Conservation (phyloP, 495 filamentous ascomycete species). For the Penicillium macrosclerotiorum region DNA sequence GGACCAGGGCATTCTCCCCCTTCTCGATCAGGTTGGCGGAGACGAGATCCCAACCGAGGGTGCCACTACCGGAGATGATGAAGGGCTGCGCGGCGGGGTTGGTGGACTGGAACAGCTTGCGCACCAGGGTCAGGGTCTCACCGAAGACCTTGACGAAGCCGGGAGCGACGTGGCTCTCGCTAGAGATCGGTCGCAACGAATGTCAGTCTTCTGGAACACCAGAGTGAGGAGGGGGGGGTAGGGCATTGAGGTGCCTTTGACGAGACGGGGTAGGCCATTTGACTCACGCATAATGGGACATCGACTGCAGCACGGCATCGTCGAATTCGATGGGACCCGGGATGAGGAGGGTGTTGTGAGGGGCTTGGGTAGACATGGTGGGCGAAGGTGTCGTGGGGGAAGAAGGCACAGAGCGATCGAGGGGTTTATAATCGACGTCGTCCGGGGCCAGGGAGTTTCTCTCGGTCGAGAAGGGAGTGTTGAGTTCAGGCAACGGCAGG, state of each 20-base stretch:
- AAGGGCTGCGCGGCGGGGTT: slow-evolving; percentile 83
- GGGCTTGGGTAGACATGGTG: slow-evolving; percentile 73
- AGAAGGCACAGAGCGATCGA: slow-evolving; percentile 38
- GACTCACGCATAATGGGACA: slow-evolving; percentile 90
- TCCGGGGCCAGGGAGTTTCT: slow-evolving; percentile 52
- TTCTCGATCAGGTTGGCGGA: slow-evolving; percentile 85
- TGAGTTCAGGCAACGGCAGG: slow-evolving; percentile 58
- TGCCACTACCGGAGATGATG: slow-evolving; percentile 89
- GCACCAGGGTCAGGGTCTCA: slow-evolving; percentile 81
- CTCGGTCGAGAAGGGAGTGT: slow-evolving; percentile 67
- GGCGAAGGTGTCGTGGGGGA: slow-evolving; percentile 17
- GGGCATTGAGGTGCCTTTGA: too few relatives aligned
- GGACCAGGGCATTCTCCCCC: slow-evolving; percentile 86
- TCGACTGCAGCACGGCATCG: slow-evolving; percentile 91
- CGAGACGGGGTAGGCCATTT: too few relatives aligned
- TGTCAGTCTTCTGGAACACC: not conserved
- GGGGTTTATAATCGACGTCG: slow-evolving; percentile 57
- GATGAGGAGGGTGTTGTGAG: slow-evolving; percentile 83
- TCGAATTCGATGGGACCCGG: slow-evolving; percentile 98
- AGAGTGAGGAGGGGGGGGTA: not conserved
- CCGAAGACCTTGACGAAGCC: slow-evolving; percentile 89
- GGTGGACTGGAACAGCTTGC: slow-evolving; percentile 89
- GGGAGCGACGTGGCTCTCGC: slow-evolving; percentile 87
- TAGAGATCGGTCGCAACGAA: slow-evolving; percentile 24
- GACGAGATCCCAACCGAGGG: slow-evolving; percentile 94